These are phyloP conservation scores for Tolypocladium inflatum DNA, from an alignment of 2,329 filamentous ascomycete species.

Conservation along the genomic window DNA sequence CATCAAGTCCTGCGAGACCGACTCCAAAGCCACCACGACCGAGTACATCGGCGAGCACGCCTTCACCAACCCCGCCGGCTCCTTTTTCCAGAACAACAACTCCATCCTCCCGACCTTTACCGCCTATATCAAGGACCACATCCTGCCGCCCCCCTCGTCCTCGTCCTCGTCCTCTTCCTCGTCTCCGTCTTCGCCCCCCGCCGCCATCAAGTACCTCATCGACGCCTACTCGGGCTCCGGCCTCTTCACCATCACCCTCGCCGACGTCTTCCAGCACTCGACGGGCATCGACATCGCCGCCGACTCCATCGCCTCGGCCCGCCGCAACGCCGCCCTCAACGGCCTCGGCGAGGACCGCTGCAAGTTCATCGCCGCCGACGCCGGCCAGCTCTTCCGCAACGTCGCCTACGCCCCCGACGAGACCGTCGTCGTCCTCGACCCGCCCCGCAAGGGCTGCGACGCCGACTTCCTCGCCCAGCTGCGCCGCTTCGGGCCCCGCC, in stretches of 20 bases:
- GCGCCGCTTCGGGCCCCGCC: constrained; percentile 62
- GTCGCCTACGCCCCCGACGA: constrained; percentile 66
- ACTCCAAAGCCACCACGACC: constrained; percentile 71
- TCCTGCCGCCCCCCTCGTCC: constrained; percentile 57
- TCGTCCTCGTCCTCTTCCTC: constrained; percentile 24
- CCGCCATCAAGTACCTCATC: constrained; percentile 70
- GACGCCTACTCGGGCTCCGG: constrained; percentile 97
- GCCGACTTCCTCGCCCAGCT: constrained; percentile 74
- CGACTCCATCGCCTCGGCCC: constrained; percentile 69
- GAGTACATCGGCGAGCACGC: constrained; percentile 81
- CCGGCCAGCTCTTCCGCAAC: constrained; percentile 68
- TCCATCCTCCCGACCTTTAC: constrained; percentile 86
- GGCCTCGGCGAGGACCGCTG: constrained; percentile 57
- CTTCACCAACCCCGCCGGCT: constrained; percentile 85
- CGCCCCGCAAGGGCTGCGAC: constrained; percentile 93
- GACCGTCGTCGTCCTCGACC: constrained; percentile 91
- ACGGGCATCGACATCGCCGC: constrained; percentile 85
- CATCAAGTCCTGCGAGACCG: constrained; percentile 80
- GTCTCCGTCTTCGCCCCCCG: constrained; percentile 16
- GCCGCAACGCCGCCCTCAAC: constrained; percentile 71
- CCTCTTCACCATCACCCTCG: constrained; percentile 92
- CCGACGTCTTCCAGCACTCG: constrained; percentile 71
- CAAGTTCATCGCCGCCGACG: constrained; percentile 83
- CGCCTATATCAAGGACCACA: constrained; percentile 72
- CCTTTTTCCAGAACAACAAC: constrained; percentile 99